phyloP scores from a whole-genome alignment of 2,329 filamentous ascomycete species.

The Penicillium sp. region DNA sequence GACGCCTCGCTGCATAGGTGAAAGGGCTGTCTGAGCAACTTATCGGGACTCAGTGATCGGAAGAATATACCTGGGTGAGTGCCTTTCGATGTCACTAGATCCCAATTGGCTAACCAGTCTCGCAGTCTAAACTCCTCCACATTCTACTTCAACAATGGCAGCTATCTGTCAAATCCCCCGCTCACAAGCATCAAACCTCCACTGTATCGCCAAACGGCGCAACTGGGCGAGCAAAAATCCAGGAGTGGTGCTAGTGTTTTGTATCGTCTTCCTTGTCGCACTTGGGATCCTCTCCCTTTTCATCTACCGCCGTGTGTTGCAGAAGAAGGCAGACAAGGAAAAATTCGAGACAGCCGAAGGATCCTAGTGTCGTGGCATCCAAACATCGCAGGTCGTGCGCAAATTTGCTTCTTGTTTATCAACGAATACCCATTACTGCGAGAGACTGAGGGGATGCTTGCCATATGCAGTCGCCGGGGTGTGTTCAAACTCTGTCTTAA shows the following conservation, averaged over 20 bases:
- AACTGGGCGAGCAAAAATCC: conserved; percentile 61
- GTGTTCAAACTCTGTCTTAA: neutral
- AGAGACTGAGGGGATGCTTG: neutral
- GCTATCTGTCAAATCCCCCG: conserved; percentile 27
- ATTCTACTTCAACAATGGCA: conserved; percentile 20
- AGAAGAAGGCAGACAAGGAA: conserved; percentile 28
- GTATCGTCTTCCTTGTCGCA: conserved; percentile 59
- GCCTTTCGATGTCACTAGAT: neutral
- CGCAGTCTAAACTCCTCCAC: neutral
- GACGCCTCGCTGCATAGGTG: neutral
- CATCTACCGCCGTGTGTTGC: conserved; percentile 47
- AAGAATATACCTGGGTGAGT: neutral
- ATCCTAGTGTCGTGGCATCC: neutral
- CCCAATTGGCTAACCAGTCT: neutral
- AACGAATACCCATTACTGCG: neutral
- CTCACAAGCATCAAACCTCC: conserved; percentile 4
- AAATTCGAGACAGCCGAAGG: conserved; percentile 11
- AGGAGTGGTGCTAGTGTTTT: conserved; percentile 64
- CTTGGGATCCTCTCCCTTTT: conserved; percentile 54
- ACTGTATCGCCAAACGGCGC: conserved; percentile 39
- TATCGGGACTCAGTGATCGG: neutral
- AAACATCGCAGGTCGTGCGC: neutral
- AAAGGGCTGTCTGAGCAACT: neutral
- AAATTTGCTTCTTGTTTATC: neutral
- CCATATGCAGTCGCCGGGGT: neutral